Percentiles rank a stretch among this genome's conserved stretches.
phyloP scores from a whole-genome alignment of 805 yeast species.

The Candida nanaspora region DNA sequence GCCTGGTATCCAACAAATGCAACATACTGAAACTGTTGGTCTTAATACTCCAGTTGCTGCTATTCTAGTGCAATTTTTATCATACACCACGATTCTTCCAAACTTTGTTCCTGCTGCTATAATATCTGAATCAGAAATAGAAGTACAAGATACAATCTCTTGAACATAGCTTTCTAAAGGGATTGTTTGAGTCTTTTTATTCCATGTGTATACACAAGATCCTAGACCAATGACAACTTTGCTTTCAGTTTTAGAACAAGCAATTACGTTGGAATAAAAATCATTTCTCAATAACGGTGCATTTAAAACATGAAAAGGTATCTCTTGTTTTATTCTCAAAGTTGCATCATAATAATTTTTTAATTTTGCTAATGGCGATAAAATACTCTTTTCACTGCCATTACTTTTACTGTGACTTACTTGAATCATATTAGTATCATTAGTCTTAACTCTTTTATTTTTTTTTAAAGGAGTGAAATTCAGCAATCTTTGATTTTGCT shows the following conservation, averaged over 20 bases:
- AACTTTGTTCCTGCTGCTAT: slow-evolving; percentile 50
- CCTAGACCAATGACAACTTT: slow-evolving; percentile 64
- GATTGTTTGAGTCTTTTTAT: slow-evolving; percentile 38
- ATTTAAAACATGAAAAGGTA: slow-evolving; percentile 47
- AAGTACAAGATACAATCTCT: slow-evolving; percentile 48
- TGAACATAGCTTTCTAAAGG: slow-evolving; percentile 32
- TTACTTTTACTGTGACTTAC: neutral
- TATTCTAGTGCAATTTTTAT: slow-evolving; percentile 16
- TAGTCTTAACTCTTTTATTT: neutral
- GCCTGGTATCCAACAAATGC: slow-evolving; percentile 53
- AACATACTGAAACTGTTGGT: slow-evolving; percentile 39
- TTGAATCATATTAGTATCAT: neutral
- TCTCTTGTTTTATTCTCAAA: slow-evolving; percentile 23
- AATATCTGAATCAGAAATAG: slow-evolving; percentile 42
- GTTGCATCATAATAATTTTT: neutral
- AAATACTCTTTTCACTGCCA: neutral
- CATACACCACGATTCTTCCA: slow-evolving; percentile 45
- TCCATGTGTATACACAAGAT: slow-evolving; percentile 55
- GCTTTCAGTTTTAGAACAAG: slow-evolving; percentile 54
- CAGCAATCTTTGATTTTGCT: slow-evolving; percentile 33
- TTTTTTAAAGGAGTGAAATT: slow-evolving; percentile 20
- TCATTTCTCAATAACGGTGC: slow-evolving; percentile 73
- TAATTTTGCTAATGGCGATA: neutral
- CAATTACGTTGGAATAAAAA: slow-evolving; percentile 66
- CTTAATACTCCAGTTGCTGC: slow-evolving; percentile 15